Base-by-base conservation (phyloP, 2,329 filamentous ascomycete genomes). In the Bipolaris victoriae region DNA sequence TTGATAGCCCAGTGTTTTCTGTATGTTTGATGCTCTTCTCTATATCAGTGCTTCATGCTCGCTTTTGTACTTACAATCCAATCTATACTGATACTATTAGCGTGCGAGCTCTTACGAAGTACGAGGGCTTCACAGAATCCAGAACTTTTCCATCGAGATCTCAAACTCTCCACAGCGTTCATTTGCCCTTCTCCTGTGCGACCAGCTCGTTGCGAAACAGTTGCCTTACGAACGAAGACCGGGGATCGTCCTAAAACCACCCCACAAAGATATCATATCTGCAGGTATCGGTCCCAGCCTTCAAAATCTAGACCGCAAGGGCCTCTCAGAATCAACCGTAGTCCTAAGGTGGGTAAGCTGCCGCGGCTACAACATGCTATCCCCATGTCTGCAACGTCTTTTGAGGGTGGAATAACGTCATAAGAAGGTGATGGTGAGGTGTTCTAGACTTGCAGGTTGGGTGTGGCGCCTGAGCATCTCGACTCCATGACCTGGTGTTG, bases 101-200 rank as follows among this genome's bases (percentile, higher is more conserved):
- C 37, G 9, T n/a, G 20, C 3, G 7, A 2, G n/a, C 22, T 15
- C 37, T 45, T 13, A 13, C 31, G 29, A 29, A 26, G 10, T 37
- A 24, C 9, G 29, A 36, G 29, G 33, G 16, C 29, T 29, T 15
- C 20, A 16, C 22, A 20, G 35, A 49, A 51, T 57, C 58, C 51
- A 63, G 61, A 61, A 47, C 59, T 16, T 10, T 41, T 31, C 49
- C 49, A 60, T 63, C 56, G 58, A 47, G 55, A 62, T 63, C 59
- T 10, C 24, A 60, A 33, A 48, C 46, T 44, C 36, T 48, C 58
- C 55, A 57, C 52, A 61, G 20, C 31, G 40, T 45, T 55, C 53
- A 50, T 49, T 33, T 47, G 16, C 43, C 50, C 39, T 26, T 26
- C 39, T 41, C 20, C 15, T 41, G 49, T 43, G 31, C 36, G 20